phyloP scores from a whole-genome alignment of 2,329 filamentous ascomycete genomes.

The Blastomyces silverae region DNA sequence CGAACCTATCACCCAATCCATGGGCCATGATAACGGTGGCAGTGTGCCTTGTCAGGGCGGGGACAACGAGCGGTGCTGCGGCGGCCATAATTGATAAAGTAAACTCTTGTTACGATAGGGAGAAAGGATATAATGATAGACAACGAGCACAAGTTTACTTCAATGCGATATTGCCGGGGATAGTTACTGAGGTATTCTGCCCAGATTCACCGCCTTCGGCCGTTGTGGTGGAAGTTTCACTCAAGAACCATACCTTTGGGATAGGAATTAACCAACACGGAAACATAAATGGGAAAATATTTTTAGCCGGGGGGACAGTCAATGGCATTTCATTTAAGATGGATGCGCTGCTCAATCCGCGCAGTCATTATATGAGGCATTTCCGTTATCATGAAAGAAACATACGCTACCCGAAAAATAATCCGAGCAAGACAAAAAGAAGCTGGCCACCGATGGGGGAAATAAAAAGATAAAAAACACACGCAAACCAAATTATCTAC shows the following conservation, averaged over 20 bases:
- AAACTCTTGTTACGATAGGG: background rate
- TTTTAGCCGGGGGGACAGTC: too few species aligned
- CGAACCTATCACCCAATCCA: slow-evolving; percentile 79
- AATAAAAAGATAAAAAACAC: background rate
- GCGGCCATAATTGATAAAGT: slow-evolving; percentile 14
- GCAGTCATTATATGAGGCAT: background rate
- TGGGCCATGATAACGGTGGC: slow-evolving; percentile 93
- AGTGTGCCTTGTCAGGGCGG: slow-evolving; percentile 75
- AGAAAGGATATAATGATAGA: background rate
- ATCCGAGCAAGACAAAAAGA: background rate
- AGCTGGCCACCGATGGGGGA: background rate
- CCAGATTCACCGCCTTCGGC: background rate
- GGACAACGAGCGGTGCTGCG: slow-evolving; percentile 61
- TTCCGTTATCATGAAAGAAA: background rate
- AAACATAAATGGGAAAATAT: background rate
- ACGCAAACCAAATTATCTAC: background rate
- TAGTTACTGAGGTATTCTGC: slow-evolving; percentile 4
- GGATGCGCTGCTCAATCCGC: background rate
- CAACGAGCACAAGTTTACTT: background rate
- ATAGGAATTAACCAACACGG: too few species aligned
- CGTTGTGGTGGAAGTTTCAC: background rate
- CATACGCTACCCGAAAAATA: too few species aligned
- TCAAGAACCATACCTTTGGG: background rate
- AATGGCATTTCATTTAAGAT: background rate
- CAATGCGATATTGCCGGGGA: too few species aligned